Percentiles rank a stretch among this genome's conserved stretches.
phyloP scores from a whole-genome alignment of 108 stramenopile species.

The Fragilaria crotonensis region DNA sequence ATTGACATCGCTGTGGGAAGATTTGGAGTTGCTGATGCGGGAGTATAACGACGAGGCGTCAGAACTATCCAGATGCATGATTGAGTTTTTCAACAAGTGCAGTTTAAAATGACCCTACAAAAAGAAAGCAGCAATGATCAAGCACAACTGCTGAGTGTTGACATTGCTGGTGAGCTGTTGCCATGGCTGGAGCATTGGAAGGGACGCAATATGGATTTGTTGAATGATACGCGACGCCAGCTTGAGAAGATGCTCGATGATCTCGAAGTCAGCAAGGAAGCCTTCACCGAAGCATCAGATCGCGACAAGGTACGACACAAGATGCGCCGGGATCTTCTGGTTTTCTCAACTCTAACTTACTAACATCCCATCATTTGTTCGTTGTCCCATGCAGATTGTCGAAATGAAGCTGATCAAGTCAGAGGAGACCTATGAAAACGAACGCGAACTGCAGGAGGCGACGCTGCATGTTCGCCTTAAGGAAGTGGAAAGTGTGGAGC shows the following conservation, averaged over 20 bases:
- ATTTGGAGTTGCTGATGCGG: slow-evolving; percentile 37
- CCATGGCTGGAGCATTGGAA: slow-evolving; percentile 28
- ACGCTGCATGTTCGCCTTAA: slow-evolving; percentile 47
- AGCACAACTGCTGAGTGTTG: slow-evolving; percentile 38
- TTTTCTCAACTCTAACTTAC: neutral
- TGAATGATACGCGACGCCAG: slow-evolving; percentile 20
- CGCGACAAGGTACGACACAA: slow-evolving; percentile 23
- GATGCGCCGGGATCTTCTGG: neutral
- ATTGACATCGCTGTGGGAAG: slow-evolving; percentile 22
- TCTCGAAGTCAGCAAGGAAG: slow-evolving; percentile 32
- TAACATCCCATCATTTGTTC: neutral
- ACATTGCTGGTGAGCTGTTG: slow-evolving; percentile 28
- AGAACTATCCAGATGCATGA: slow-evolving; percentile 46
- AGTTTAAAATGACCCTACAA: slow-evolving; percentile 34
- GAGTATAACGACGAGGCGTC: slow-evolving; percentile 46
- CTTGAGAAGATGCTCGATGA: slow-evolving; percentile 51
- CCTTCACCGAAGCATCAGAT: slow-evolving; percentile 34
- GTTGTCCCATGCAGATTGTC: slow-evolving; percentile 24
- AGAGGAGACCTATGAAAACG: slow-evolving; percentile 38
- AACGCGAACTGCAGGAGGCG: slow-evolving; percentile 44
- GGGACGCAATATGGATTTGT: slow-evolving; percentile 19
- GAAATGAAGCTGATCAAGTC: slow-evolving; percentile 32
- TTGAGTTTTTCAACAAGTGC: slow-evolving; percentile 37
- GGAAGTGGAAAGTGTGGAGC: slow-evolving; percentile 55
- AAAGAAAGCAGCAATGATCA: slow-evolving; percentile 22